phyloP scores from a whole-genome alignment of 495 filamentous ascomycete species.

The Annulohypoxylon nitens region DNA sequence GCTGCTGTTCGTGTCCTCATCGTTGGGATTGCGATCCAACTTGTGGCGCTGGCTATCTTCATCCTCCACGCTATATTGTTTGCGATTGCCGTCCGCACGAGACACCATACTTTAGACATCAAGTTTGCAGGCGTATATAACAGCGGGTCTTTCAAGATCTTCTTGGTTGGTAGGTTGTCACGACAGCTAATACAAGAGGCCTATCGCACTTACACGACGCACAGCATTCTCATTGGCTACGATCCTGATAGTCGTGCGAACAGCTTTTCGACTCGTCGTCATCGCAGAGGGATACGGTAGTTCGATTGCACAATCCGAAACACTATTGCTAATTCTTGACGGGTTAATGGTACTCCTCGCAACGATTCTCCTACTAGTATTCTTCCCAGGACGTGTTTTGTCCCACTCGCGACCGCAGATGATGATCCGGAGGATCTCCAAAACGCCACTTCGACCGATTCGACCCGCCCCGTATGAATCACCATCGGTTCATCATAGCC shows the following conservation, averaged over 20 bases:
- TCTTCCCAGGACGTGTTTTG: constrained; percentile 43
- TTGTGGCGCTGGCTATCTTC: constrained; percentile 52
- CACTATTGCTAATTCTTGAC: constrained; percentile 54
- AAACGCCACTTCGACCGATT: constrained; percentile 26
- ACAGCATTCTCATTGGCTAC: constrained; percentile 50
- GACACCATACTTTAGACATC: constrained; percentile 51
- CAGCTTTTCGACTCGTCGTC: constrained; percentile 50
- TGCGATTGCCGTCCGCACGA: constrained; percentile 49
- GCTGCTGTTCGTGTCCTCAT: constrained; percentile 52
- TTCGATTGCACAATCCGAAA: constrained; percentile 45
- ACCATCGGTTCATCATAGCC: constrained; percentile 27
- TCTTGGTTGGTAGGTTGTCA: constrained; percentile 52
- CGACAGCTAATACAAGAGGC: neutral
- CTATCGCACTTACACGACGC: constrained; percentile 13
- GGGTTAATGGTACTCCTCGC: constrained; percentile 55
- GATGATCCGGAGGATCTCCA: constrained; percentile 17
- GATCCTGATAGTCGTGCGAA: constrained; percentile 52
- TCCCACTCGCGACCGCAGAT: constrained; percentile 21
- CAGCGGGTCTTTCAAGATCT: constrained; percentile 52
- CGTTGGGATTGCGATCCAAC: constrained; percentile 56
- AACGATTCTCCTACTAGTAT: constrained; percentile 48
- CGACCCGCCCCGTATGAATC: constrained; percentile 29
- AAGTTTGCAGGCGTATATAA: constrained; percentile 51
- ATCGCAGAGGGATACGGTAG: constrained; percentile 40
- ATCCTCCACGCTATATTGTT: constrained; percentile 49